A percentile compares a stretch with the other conserved stretches of the same genome.
phyloP scores from a whole-genome alignment of 306 rosid genomes.

The Acacia crassicarpa region DNA sequence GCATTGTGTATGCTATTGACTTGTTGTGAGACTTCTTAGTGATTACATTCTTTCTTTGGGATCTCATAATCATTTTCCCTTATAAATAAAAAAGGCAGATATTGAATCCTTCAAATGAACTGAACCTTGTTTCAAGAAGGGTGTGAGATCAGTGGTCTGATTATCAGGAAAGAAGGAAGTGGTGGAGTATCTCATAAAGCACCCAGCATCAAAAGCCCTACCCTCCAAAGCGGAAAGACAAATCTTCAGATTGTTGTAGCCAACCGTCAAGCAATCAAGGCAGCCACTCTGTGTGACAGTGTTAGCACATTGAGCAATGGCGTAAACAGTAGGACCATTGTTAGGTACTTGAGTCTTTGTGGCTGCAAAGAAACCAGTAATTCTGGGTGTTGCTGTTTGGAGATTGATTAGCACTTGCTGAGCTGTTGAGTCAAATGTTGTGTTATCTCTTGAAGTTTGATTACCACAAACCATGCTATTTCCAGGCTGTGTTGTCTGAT shows the following conservation, averaged over 20 bases:
- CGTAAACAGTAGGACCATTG: slow-evolving; percentile 21
- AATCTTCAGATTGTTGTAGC: slow-evolving; percentile 11
- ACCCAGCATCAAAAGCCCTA: slow-evolving; percentile 34
- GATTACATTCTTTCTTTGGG: too few species aligned
- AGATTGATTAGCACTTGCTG: neutral
- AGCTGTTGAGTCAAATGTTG: slow-evolving; percentile 27
- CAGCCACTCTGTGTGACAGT: neutral
- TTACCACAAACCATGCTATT: slow-evolving; percentile 35
- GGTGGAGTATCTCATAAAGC: neutral
- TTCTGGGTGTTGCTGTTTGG: neutral
- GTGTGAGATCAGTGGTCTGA: neutral
- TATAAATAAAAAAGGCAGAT: too few species aligned
- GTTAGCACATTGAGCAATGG: slow-evolving; percentile 45
- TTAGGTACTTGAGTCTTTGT: neutral
- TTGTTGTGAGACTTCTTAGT: too few species aligned
- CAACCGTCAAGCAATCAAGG: slow-evolving; percentile 37
- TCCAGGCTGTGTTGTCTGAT: slow-evolving; percentile 34
- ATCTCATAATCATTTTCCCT: too few species aligned
- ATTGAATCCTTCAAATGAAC: neutral
- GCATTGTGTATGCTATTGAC: too few species aligned
- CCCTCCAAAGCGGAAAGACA: slow-evolving; percentile 38
- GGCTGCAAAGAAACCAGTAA: slow-evolving; percentile 41
- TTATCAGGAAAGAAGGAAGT: neutral
- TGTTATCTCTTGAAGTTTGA: neutral
- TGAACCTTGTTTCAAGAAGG: slow-evolving; percentile 36